These are phyloP conservation scores for Drosera spatulata DNA, from an alignment of 179 eudicot species.

Conservation along the genomic window DNA sequence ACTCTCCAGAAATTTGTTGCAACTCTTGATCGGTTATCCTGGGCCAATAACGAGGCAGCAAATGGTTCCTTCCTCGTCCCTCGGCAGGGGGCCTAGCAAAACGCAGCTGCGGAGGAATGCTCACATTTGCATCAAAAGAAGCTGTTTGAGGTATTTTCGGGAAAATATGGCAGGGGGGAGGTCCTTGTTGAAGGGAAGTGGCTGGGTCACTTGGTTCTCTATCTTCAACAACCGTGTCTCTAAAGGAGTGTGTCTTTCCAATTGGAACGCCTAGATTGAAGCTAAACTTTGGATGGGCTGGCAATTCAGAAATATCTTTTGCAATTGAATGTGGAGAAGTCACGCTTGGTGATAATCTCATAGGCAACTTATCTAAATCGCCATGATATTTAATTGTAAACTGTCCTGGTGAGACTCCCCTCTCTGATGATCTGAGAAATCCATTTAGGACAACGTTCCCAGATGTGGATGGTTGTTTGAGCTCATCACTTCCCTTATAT, in stretches of 20 bases:
- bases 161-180: conserved; percentile 45
- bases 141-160: conserved; percentile 49
- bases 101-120: conserved; percentile 45
- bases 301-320: conserved; percentile 32
- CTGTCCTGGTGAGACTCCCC: conserved; percentile 35
- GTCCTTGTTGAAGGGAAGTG: conserved; percentile 44
- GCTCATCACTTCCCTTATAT: conserved; percentile 18
- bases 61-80: conserved; percentile 78
- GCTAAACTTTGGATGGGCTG: conserved; percentile 53
- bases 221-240: conserved; percentile 32
- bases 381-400: conserved; percentile 32
- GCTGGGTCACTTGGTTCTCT: conserved; percentile 31
- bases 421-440: conserved; percentile 28
- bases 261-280: conserved; percentile 57
- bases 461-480: conserved; percentile 17
- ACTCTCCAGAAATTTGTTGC: conserved; percentile 98
- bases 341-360: conserved; percentile 27
- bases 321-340: conserved; percentile 19
- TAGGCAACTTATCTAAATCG: conserved; percentile 28
- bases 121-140: conserved; percentile 33
- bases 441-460: conserved; percentile 21
- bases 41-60: conserved; percentile 99
- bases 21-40: conserved; percentile 94
- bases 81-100: conserved; percentile 91
- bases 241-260: conserved; percentile 25